Evolutionary conservation across 2,329 filamentous ascomycete genomes (phyloP), one percentile per base, ranked within the genome.

Genomic region (Alternaria triticina): DNA sequence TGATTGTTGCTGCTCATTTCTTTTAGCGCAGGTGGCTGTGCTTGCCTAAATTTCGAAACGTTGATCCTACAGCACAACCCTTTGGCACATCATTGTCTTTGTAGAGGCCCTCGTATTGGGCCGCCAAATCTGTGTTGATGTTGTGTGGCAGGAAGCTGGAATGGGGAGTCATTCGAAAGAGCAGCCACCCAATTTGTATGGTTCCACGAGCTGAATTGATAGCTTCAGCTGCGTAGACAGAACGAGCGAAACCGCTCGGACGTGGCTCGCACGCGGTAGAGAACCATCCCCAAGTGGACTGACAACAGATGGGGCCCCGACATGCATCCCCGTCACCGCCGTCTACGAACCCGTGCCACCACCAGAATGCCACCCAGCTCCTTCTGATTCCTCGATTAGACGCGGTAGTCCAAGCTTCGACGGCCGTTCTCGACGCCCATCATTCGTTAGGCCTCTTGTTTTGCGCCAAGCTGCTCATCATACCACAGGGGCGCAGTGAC

Each of bases 11-110:
- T 56, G 64, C 64, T 67, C 66, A 70, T 65, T 64, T 74, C 67
- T 63, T 67, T 72, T 72, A 76, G 74, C 71, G 74, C 67, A 71
- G 58, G 72, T 74, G 74, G 74, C 73, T 71, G 65, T 71, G 72
- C 68, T 61, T 61, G 65, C 69, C 67, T 67, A 60, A 67, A 54
- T 47, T 62, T 55, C 57, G 28, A 56, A 52, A 45, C 61, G 25
- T 49, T 57, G 54, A 61, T 67, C 61, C 44, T 57, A 57, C 57
- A 63, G 54, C 60, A 45, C 49, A 10, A 59, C 59, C 49, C 62
- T 66, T 46, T 46, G 60, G 61, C 64, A 62, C 36, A 60, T 57
- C 27, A 55, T 20, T 57, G 45, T 59, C 51, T 60, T 49, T 58
- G 47, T 40, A 60, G 30, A 23, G 15, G 20, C 47, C 45, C 46